These are phyloP conservation scores for Mortierella sp. DNA, from an alignment of 371 early-diverging fungal genomes.

Conservation along the genomic window DNA sequence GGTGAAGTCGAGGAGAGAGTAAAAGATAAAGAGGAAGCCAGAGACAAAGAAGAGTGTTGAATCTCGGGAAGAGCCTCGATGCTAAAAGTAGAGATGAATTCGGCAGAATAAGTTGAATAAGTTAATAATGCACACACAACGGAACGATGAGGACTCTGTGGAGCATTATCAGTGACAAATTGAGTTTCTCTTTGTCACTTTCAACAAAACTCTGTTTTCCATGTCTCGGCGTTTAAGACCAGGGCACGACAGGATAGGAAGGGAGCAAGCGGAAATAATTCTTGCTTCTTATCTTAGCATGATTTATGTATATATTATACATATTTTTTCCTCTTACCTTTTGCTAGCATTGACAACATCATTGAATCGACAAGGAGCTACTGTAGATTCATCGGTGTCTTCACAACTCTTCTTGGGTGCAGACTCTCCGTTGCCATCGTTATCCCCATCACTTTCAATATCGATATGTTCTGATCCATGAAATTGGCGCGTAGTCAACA, in stretches of 20 bases:
- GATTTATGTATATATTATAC: too few species aligned
- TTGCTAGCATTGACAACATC: too few species aligned
- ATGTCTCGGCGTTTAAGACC: background rate
- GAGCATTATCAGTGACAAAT: conserved; percentile 11
- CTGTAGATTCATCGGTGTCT: background rate
- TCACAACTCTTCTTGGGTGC: background rate
- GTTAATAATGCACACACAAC: background rate
- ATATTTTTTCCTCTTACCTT: background rate
- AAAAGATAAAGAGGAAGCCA: conserved; percentile 3
- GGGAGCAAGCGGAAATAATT: background rate
- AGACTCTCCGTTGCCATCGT: background rate
- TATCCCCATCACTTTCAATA: background rate
- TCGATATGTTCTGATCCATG: background rate
- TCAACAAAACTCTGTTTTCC: conserved; percentile 14
- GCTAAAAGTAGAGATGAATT: conserved; percentile 1
- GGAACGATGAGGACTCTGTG: background rate
- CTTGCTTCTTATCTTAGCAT: background rate
- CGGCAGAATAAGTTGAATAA: too few species aligned
- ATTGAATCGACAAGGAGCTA: background rate
- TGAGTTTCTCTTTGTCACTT: conserved; percentile 9
- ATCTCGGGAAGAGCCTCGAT: background rate
- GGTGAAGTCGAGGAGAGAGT: background rate
- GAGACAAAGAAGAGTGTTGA: conserved; percentile 3
- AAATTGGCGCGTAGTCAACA: background rate
- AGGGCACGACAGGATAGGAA: conserved; percentile 5